Conservation (phyloP, 1,284 basidiomycete genomes). For the Xerocomus nothofagi region DNA sequence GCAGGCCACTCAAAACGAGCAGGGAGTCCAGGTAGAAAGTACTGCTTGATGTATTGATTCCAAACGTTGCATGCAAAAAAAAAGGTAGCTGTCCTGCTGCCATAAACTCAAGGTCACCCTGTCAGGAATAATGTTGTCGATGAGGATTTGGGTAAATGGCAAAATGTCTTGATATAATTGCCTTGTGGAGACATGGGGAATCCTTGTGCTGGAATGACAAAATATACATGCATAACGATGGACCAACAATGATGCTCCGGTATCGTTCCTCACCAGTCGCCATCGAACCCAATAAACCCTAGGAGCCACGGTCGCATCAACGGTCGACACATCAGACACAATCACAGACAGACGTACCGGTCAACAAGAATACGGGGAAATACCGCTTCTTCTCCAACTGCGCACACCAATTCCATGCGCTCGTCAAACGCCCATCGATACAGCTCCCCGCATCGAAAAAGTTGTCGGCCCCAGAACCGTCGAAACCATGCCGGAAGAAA, state of each 20-base stretch:
- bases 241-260: background rate
- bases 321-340: background rate
- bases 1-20: constrained; percentile 25
- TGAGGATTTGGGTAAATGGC: too few species aligned
- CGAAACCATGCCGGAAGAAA: constrained; percentile 82
- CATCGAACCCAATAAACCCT: constrained; percentile 83
- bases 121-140: too few species aligned
- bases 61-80: background rate
- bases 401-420: constrained; percentile 86
- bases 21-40: constrained; percentile 25
- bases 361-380: constrained; percentile 74
- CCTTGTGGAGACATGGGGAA: background rate
- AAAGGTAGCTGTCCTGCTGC: background rate
- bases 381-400: constrained; percentile 79
- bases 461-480: constrained; percentile 79
- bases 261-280: constrained; percentile 60
- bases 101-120: too few species aligned
- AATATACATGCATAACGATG: background rate
- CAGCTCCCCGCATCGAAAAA: constrained; percentile 74
- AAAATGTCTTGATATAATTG: background rate
- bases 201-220: background rate
- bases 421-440: constrained; percentile 68
- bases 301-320: background rate
- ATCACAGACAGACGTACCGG: constrained; percentile 47
- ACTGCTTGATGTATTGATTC: constrained; percentile 13